Evolutionary conservation across 2,329 filamentous ascomycete species (phyloP).

Genomic region (Claviceps paspali): DNA sequence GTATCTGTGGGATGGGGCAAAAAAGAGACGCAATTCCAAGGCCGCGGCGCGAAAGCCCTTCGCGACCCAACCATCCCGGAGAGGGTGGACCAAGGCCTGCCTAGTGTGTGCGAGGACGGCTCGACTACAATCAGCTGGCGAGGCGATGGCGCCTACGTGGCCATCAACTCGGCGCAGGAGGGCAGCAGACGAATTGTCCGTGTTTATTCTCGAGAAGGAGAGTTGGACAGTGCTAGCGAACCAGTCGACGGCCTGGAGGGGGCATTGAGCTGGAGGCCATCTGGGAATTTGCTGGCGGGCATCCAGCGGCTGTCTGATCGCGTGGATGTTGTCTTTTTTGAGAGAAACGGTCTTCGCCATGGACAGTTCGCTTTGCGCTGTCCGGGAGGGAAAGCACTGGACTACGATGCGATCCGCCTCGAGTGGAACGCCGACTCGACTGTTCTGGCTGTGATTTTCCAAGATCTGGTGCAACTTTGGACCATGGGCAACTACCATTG

Average conservation of each 20-base stretch:
- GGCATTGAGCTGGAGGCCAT: conserved; percentile 78
- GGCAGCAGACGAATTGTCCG: conserved; percentile 63
- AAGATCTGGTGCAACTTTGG: conserved; percentile 76
- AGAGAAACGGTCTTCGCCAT: conserved; percentile 92
- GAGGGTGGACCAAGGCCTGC: conserved; percentile 66
- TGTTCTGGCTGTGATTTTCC: conserved; percentile 67
- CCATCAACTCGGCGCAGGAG: conserved; percentile 64
- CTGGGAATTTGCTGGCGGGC: conserved; percentile 79
- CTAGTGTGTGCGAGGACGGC: conserved; percentile 60
- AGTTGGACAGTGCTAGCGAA: conserved; percentile 85
- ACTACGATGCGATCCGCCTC: conserved; percentile 46
- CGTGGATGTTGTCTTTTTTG: conserved; percentile 86
- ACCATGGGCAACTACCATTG: conserved; percentile 96
- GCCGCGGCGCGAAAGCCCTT: conserved; percentile 70
- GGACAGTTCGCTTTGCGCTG: conserved; percentile 76
- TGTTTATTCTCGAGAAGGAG: conserved; percentile 80
- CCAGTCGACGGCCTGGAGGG: conserved; percentile 85
- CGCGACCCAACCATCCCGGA: conserved; percentile 92
- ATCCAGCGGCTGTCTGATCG: conserved; percentile 56
- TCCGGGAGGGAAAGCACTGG: conserved; percentile 38
- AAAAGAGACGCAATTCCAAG: conserved; percentile 94
- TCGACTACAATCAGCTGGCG: conserved; percentile 73
- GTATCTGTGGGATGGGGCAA: conserved; percentile 98
- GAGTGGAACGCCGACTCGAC: conserved; percentile 89
- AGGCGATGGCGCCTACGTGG: conserved; percentile 83